Evolutionary conservation across 148 eudicot genomes (phyloP).

Genomic region (Euryodendron excelsum): DNA sequence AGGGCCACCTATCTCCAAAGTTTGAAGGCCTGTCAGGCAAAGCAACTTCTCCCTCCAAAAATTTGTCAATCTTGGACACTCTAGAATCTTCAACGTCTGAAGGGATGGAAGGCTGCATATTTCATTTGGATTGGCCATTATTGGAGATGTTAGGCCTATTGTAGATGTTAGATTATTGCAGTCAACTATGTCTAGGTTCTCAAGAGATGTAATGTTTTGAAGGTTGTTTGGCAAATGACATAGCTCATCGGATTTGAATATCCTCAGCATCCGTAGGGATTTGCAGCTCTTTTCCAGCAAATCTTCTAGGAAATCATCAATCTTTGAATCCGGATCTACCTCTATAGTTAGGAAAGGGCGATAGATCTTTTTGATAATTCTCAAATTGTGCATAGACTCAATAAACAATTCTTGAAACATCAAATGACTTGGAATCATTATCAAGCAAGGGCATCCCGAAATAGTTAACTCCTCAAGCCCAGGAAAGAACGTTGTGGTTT

Average conservation of each 20-base stretch:
- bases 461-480: too few species aligned
- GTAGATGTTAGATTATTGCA: neutral
- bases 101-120: neutral
- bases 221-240: neutral
- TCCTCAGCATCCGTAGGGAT: neutral
- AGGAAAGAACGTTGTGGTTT: too few species aligned
- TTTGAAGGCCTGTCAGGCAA: neutral
- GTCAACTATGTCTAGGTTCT: neutral
- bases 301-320: neutral
- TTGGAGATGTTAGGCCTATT: neutral
- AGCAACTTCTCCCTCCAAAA: neutral
- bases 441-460: too few species aligned
- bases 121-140: neutral
- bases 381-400: too few species aligned
- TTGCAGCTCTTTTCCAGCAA: neutral
- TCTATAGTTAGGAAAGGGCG: neutral
- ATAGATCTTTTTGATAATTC: too few species aligned
- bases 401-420: too few species aligned
- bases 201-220: neutral
- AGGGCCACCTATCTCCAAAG: neutral
- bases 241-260: neutral
- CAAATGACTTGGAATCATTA: too few species aligned
- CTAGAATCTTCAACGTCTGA: neutral
- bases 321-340: neutral
- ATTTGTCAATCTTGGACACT: neutral